These are phyloP conservation scores for Mallotus japonicus DNA, from an alignment of 441 rosid genomes.

Conservation along the genomic window DNA sequence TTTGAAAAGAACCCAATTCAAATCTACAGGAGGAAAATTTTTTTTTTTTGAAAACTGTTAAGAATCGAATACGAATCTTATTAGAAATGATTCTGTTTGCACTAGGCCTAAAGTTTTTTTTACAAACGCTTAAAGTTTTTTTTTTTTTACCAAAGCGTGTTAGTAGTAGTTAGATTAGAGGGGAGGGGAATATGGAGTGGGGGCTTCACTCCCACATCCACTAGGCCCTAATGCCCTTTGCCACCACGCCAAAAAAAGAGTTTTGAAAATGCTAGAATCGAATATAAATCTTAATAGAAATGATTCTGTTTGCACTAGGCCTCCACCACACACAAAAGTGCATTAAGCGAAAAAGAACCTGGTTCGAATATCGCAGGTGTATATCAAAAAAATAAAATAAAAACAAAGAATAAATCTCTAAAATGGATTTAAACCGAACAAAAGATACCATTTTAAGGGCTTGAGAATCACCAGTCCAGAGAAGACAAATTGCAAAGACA, in stretches of 20 bases:
- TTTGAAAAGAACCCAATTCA: constrained; percentile 8
- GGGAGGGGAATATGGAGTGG: too few species aligned
- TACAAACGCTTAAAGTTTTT: too few species aligned
- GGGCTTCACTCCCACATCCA: too few species aligned
- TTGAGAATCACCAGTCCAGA: not conserved
- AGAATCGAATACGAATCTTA: too few species aligned
- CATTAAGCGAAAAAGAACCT: constrained; percentile 3
- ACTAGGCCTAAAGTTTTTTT: too few species aligned
- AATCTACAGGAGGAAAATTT: constrained; percentile 20
- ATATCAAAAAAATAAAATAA: not conserved
- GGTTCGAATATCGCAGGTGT: not conserved
- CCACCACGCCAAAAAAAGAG: too few species aligned
- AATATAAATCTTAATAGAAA: constrained; percentile 15
- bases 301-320: constrained; percentile 8
- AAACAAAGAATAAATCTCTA: not conserved
- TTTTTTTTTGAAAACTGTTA: not conserved
- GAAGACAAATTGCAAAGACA: constrained; percentile 8
- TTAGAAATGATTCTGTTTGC: too few species aligned
- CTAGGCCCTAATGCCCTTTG: too few species aligned
- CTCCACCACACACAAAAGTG: not conserved
- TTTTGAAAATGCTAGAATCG: too few species aligned
- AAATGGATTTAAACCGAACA: not conserved
- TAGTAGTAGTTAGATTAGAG: too few species aligned
- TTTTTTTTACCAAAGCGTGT: too few species aligned
- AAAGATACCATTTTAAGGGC: not conserved